These are phyloP conservation scores for Phaseolus lunatus DNA, from an alignment of 306 rosid species.

Conservation along the genomic window DNA sequence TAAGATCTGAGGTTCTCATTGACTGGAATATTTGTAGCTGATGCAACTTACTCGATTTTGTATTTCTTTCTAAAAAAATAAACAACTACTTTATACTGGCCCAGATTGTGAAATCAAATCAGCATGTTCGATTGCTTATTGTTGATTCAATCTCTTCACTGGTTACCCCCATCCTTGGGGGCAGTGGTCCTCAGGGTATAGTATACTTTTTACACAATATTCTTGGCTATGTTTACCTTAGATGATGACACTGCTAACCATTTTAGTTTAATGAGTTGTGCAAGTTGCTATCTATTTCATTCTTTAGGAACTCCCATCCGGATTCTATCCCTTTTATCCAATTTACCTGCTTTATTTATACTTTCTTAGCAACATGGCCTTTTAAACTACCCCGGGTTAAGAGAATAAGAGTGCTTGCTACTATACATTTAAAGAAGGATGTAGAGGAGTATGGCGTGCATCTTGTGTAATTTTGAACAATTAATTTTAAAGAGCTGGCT, in stretches of 20 bases:
- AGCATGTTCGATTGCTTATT: constrained; percentile 69
- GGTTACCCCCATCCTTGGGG: constrained; percentile 86
- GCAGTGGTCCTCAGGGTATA: constrained; percentile 81
- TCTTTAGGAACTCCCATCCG: background rate
- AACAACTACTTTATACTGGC: constrained; percentile 42
- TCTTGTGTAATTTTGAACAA: constrained; percentile 26
- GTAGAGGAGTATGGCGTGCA: constrained; percentile 3
- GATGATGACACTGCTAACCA: constrained; percentile 14
- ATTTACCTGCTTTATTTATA: constrained; percentile 10
- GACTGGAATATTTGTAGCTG: constrained; percentile 37
- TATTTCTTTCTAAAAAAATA: constrained; percentile 38
- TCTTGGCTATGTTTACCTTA: constrained; percentile 34
- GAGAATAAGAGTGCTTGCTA: constrained; percentile 11
- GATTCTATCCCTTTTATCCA: background rate
- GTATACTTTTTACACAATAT: constrained; percentile 40
- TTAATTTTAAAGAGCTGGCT: background rate
- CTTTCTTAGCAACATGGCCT: constrained; percentile 31
- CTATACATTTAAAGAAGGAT: constrained; percentile 26
- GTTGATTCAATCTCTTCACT: constrained; percentile 87
- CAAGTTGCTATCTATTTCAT: constrained; percentile 31
- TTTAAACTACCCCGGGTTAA: constrained; percentile 24
- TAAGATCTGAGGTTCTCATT: constrained; percentile 69
- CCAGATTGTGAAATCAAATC: constrained; percentile 58
- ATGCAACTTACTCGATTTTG: constrained; percentile 18
- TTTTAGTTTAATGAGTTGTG: constrained; percentile 26